Conservation (phyloP, 2,329 filamentous ascomycete species). For the Graphium sp. region DNA sequence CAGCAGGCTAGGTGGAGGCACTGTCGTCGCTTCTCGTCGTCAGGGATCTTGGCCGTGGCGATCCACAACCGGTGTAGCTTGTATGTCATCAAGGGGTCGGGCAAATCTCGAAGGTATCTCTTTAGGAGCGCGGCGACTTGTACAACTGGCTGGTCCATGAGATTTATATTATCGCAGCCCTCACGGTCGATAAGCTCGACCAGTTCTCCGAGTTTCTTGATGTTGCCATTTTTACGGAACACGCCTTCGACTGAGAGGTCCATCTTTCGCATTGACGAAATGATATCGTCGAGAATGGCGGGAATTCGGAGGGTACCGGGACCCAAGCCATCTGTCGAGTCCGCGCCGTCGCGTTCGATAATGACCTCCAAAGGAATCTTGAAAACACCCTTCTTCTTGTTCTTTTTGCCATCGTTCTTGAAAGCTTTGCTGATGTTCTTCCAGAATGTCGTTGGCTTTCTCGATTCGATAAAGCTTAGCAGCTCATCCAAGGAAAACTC, state of each 20-base stretch:
- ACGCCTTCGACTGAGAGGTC: slow-evolving; percentile 97
- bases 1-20: slow-evolving; percentile 86
- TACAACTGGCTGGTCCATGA: slow-evolving; percentile 78
- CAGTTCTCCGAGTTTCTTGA: slow-evolving; percentile 78
- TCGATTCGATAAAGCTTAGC: slow-evolving; percentile 79
- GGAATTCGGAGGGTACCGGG: slow-evolving; percentile 82
- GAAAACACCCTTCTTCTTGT: slow-evolving; percentile 89
- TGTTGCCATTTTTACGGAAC: slow-evolving; percentile 98
- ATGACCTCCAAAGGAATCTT: slow-evolving; percentile 77
- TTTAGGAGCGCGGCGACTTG: slow-evolving; percentile 89
- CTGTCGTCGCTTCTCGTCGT: slow-evolving; percentile 66
- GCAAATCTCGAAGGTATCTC: slow-evolving; percentile 85
- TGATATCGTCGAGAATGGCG: slow-evolving; percentile 84
- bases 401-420: slow-evolving; percentile 65
- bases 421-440: slow-evolving; percentile 96
- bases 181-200: slow-evolving; percentile 75
- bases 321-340: slow-evolving; percentile 94
- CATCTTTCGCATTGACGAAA: slow-evolving; percentile 94
- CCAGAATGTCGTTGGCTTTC: slow-evolving; percentile 85
- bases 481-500: slow-evolving; percentile 92
- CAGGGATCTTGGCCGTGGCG: slow-evolving; percentile 71
- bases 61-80: slow-evolving; percentile 89
- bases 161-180: slow-evolving; percentile 70
- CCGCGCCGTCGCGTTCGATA: slow-evolving; percentile 83
- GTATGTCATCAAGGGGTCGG: slow-evolving; percentile 85